Evolutionary conservation across 257 asterid genomes (phyloP), one percentile per base, ranked within the genome.

Genomic region (Solanum lignicaule): DNA sequence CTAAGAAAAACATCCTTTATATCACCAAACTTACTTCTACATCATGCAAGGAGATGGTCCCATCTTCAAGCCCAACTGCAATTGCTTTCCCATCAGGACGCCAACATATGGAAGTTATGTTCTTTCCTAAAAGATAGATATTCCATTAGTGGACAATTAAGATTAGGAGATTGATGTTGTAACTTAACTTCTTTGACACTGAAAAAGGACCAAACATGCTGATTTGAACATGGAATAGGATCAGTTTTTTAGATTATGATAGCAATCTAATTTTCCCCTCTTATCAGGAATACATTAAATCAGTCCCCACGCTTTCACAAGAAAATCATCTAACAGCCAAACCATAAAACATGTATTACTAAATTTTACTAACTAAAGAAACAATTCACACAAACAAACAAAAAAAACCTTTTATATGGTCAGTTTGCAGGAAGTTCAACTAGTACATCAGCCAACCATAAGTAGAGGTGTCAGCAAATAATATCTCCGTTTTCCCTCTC

Each of bases 1-100:
- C 38, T 27, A 79, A 79, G 38, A 79, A 79, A 79, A 79, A 9
- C 36, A 79, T 25, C 84, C 5, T 43, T 79, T 79, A 43, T 79
- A 79, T 27, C 9, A 43, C 29, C 87, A 86, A 32, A 84, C 35
- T 52, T 46, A 97, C 99, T 89, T 97, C 99, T 84, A 97, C 99
- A 85, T 97, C 99, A 86, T 96, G 98, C 93, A 96, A 89, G 35
- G 98, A 91, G 85, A 94, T 93, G n/a, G 96, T 91, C 62, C 99
- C 99, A 85, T 96, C 99, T 86, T 94, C 98, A 87, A 95, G 99
- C 73, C 99, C 99, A 87, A 94, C 94, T 4, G 98, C 99, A 89
- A 97, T 93, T 41, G 93, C 98, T 89, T 95, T 97, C 74, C 99
- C 99, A 92, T 97, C 99, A 11, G 99, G 99, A 21, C 98, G 97